These are phyloP conservation scores for Akanthomyces dipterigenus DNA, from an alignment of 2,329 filamentous ascomycete species.

Conservation along the genomic window DNA sequence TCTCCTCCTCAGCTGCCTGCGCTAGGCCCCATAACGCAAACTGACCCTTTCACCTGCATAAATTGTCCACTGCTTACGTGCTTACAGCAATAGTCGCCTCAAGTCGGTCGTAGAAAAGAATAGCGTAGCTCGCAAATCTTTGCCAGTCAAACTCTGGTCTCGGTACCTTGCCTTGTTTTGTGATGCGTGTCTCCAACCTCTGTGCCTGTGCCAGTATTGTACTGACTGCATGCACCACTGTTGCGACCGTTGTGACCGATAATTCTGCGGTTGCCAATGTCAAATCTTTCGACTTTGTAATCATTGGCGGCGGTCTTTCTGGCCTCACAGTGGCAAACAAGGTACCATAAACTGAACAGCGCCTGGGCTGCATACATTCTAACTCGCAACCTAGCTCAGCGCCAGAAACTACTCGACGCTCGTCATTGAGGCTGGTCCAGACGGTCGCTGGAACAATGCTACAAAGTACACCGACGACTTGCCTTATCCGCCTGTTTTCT, in stretches of 20 bases:
- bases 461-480: constrained; percentile 15
- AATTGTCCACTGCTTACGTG: too few relatives aligned
- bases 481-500: constrained; percentile 15
- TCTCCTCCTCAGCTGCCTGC: background rate
- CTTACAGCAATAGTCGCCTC: too few relatives aligned
- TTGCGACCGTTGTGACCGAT: constrained; percentile 17
- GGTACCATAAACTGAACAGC: background rate
- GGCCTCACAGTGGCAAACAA: constrained; percentile 23
- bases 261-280: constrained; percentile 8
- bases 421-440: constrained; percentile 20
- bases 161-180: background rate
- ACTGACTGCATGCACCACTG: background rate
- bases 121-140: too few relatives aligned
- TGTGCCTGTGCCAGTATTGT: background rate
- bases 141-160: background rate
- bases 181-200: background rate
- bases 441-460: constrained; percentile 17
- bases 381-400: constrained; percentile 15
- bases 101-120: too few relatives aligned
- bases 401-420: constrained; percentile 17
- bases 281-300: constrained; percentile 24
- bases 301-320: constrained; percentile 33
- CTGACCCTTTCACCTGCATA: too few relatives aligned
- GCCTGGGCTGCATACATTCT: background rate
- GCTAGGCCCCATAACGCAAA: background rate